Percentiles rank a stretch among this genome's conserved stretches.
Conservation (phyloP, 768 basidiomycete species). For the Butyriboletus loyo region DNA sequence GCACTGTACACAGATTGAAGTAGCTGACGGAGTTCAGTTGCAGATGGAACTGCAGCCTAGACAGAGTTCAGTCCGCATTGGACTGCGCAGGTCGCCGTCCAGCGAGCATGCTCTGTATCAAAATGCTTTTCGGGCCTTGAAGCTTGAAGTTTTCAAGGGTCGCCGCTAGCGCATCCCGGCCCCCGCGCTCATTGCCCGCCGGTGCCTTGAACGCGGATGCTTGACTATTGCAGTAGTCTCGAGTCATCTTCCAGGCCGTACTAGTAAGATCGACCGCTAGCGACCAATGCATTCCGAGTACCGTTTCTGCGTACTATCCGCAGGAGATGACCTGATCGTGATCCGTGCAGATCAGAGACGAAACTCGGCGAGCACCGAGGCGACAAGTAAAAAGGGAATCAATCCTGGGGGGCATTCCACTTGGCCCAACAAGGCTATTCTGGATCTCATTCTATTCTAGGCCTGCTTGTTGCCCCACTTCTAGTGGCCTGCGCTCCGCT, state of each 20-base stretch:
- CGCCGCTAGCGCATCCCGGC: not conserved
- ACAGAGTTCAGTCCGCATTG: too few relatives aligned
- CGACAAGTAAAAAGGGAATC: not conserved
- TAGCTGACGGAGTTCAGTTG: too few relatives aligned
- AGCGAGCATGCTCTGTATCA: too few relatives aligned
- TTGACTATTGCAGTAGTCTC: not conserved
- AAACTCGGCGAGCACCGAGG: not conserved
- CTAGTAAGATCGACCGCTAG: not conserved
- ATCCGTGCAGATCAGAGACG: not conserved
- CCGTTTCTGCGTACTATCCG: not conserved
- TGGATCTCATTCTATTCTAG: not conserved
- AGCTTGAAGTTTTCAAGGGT: too few relatives aligned
- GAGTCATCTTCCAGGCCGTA: too few relatives aligned
- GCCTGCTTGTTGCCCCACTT: not conserved
- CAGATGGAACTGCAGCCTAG: too few relatives aligned
- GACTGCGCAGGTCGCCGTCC: too few relatives aligned
- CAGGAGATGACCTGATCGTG: not conserved
- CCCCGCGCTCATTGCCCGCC: not conserved
- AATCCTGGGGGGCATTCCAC: not conserved
- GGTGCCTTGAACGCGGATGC: not conserved
- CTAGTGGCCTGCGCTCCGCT: not conserved
- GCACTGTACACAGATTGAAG: too few relatives aligned
- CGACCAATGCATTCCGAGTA: not conserved
- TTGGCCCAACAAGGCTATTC: not conserved
- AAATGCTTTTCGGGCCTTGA: too few relatives aligned